Base-by-base conservation (phyloP, 192 early-diverging fungal genomes). In the Phlyctochytrium arcticum region DNA sequence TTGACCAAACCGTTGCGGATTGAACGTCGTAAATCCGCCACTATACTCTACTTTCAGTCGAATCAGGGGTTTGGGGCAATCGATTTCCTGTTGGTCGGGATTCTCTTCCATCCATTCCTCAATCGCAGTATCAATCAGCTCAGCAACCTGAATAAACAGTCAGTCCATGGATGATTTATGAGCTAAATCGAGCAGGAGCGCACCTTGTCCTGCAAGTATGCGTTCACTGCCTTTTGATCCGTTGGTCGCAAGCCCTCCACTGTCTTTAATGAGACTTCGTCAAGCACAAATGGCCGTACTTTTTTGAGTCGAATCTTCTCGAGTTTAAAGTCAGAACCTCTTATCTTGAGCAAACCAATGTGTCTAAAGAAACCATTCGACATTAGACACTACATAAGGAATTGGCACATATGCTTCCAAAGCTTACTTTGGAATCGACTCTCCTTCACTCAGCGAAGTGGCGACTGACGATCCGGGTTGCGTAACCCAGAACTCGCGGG, bases 391-490 rank as follows among this genome's bases (percentile, higher is more conserved):
- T 48, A 9, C 37, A 57, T 17, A 44, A 12, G 39, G 15, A 0
- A n/a, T 2, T 44, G 12, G 12, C 39, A 12, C 21, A 12, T 19
- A 44, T 12, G 21, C 8, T n/a, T 19, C 39, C 0, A 2, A 19
- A 44, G 80, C 61, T 31, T 82, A 84, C 74, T 93, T 93, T 29
- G 79, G 71, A 17, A 71, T 74, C 0, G 92, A 81, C 67, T 98
- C 95, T 24, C 93, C 94, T 44, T 90, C 83, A 8, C 79, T 85
- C 34, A 98, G 68, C 54, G 90, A 89, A 1, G 95, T 98, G 3
- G 93, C 93, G 3, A 98, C 85, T 1, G 92, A 93, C 1, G 91
- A 93, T 0, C 95, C 95, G 0, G 95, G 95, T 57, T 98, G 95
- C 6, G 88, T 88, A 10, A 98, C 85, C 39, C 87, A 82, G 59